A percentile compares a stretch with the other conserved stretches of the same genome.
Evolutionary conservation across 768 basidiomycete genomes (phyloP).

Genomic region (Paxillus involutus): DNA sequence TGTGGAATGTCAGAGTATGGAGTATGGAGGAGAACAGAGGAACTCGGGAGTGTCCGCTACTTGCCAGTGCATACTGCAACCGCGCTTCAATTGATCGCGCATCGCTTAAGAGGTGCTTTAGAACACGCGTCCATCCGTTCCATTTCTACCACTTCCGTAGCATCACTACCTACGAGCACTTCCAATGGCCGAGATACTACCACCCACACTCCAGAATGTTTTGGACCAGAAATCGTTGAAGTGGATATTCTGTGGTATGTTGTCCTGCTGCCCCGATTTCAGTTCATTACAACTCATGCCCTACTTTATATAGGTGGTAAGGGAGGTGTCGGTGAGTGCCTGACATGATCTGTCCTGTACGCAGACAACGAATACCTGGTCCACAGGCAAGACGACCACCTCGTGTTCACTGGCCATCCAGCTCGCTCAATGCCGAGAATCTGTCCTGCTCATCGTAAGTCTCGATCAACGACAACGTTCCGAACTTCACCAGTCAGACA

Average conservation of each 20-base stretch:
- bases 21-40: constrained; percentile 3
- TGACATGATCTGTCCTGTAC: background rate
- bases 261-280: constrained; percentile 6
- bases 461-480: background rate
- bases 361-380: background rate
- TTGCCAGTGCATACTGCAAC: background rate
- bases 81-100: constrained; percentile 1
- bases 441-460: constrained; percentile 94
- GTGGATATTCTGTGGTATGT: constrained; percentile 98
- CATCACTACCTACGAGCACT: constrained; percentile 8
- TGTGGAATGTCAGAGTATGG: constrained; percentile 16
- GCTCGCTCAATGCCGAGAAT: constrained; percentile 84
- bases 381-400: constrained; percentile 92
- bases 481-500: background rate
- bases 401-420: constrained; percentile 98
- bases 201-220: constrained; percentile 90
- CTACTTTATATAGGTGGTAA: constrained; percentile 72
- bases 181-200: constrained; percentile 59
- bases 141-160: constrained; percentile 4
- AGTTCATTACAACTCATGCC: constrained; percentile 14
- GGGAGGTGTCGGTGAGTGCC: constrained; percentile 88
- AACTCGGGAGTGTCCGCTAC: background rate
- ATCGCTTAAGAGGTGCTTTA: constrained; percentile 12
- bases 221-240: constrained; percentile 91
- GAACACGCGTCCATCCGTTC: constrained; percentile 18